Evolutionary conservation across 2,329 filamentous ascomycete genomes (phyloP), one percentile per base, ranked within the genome.

Genomic region (Leptodontidium sp.): DNA sequence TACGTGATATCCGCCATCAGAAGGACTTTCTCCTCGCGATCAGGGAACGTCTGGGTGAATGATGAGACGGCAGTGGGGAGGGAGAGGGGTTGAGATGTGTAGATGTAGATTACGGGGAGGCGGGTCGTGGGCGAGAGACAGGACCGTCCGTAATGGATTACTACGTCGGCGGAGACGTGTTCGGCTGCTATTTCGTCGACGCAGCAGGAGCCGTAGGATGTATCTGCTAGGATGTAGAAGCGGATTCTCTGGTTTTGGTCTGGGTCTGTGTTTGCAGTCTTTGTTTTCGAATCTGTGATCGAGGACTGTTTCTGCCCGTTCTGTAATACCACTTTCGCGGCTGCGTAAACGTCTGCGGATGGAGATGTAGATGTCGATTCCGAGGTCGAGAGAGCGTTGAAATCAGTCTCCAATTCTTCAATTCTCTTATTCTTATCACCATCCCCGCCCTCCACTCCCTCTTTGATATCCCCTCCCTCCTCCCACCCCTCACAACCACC

Each of bases 181-280:
- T 99, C 94, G 2, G 96, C 96, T 0, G 96, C 96, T 50, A 98
- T 91, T 82, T 99, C 96, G 77, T 99, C 96, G 21, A 98, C 94
- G 77, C 96, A 99, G 81, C 96, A 99, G 0, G 95, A 91, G 69
- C 96, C 97, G 80, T 98, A 99, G 1, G 95, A 98, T 2, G 96
- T 98, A 80, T 99, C 96, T 40, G 91, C 96, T 21, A 99, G 84
- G 69, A 99, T 94, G 75, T 92, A 97, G 64, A 98, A 84, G 49
- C 68, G 68, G 50, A 68, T 76, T 40, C 84, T 75, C 61, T 81
- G 2, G 6, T 21, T 75, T 59, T 81, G 2, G 6, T 21, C 47
- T 21, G 21, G 21, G 21, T 21, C 21, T 21, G 21, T 1, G 21
- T 21, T 21, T 49, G 47, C 7, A 1, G 8, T 21, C n/a, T 5